Base-by-base conservation (phyloP, 805 yeast genomes). In the Maudiozyma barnettii region DNA sequence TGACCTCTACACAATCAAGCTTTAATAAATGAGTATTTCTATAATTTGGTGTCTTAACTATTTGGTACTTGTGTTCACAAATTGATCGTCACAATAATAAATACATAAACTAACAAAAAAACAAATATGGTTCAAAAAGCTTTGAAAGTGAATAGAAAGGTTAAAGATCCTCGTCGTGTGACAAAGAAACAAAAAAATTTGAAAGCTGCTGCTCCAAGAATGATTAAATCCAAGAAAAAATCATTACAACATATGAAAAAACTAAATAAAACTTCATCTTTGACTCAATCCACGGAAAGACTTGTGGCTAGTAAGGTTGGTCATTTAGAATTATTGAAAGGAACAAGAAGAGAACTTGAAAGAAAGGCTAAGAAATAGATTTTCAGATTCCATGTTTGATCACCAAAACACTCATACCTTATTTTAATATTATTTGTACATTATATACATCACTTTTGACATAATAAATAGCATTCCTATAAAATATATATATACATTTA, bases 301-400 rank as follows among this genome's bases (percentile, higher is more conserved):
- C 73, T 88, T 48, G 79, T 91, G 55, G 82, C 97, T 1, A 75
- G 95, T 48, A 77, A 91, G 63, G 97, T 91, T 7, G 99, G 99
- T 22, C 98, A 91, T 65, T 74, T 91, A 58, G 99, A 91, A 68
- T 64, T 91, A 37, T 70, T 91, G 53, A 89, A 86, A 65, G 99
- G 99, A 14, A 81, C 93, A 7, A 80, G 97, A 71, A 79, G 95
- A 68, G 79, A 84, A 57, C 49, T 86, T 16, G 96, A 87, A 61
- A 84, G 77, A 61, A 70, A 41, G 19, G 42, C 21, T 20, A 44
- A 42, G 29, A 46, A 51, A 39, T 45, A 45, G 36, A 18, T 19
- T 13, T 26, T 9, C 5, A n/a, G 40, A 33, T 26, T 26, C 8
- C 12, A 9, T 26, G 8, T 26, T 26, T 26, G 30, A 26, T 26